Evolutionary conservation across 345 rosid species (phyloP).

Genomic region (Linum lewisii): DNA sequence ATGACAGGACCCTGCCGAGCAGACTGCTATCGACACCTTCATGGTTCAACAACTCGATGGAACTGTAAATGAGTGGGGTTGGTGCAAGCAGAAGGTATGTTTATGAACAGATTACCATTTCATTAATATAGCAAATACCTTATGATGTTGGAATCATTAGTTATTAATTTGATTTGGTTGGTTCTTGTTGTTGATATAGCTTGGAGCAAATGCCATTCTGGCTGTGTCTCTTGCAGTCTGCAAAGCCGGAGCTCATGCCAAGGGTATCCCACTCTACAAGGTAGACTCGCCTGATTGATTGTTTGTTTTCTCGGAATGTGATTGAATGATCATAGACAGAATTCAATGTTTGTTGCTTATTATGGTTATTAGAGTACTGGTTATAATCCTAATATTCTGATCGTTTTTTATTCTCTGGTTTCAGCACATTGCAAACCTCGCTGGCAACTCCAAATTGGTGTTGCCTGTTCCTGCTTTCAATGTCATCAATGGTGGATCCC

Average conservation of each 20-base stretch:
- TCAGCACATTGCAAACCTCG: slow-evolving; percentile 68
- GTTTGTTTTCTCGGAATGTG: too few species aligned
- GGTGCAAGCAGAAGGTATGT: slow-evolving; percentile 68
- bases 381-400: not conserved
- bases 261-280: slow-evolving; percentile 62
- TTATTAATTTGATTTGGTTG: not conserved
- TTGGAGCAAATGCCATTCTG: slow-evolving; percentile 67
- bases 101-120: not conserved
- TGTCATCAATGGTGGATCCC: slow-evolving; percentile 68
- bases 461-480: slow-evolving; percentile 64
- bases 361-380: not conserved
- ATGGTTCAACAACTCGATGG: slow-evolving; percentile 73
- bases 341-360: too few species aligned
- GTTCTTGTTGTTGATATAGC: slow-evolving; percentile 21
- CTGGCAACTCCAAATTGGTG: slow-evolving; percentile 53
- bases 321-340: too few species aligned
- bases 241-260: slow-evolving; percentile 59
- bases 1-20: slow-evolving; percentile 50
- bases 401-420: not conserved
- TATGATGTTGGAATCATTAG: too few species aligned
- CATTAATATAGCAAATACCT: not conserved
- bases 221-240: slow-evolving; percentile 72
- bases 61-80: slow-evolving; percentile 71
- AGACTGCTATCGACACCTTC: slow-evolving; percentile 38
- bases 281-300: slow-evolving; percentile 13